These are phyloP conservation scores for Purpureocillium takamizusanense DNA, from an alignment of 2,329 filamentous ascomycete species.

Conservation along the genomic window DNA sequence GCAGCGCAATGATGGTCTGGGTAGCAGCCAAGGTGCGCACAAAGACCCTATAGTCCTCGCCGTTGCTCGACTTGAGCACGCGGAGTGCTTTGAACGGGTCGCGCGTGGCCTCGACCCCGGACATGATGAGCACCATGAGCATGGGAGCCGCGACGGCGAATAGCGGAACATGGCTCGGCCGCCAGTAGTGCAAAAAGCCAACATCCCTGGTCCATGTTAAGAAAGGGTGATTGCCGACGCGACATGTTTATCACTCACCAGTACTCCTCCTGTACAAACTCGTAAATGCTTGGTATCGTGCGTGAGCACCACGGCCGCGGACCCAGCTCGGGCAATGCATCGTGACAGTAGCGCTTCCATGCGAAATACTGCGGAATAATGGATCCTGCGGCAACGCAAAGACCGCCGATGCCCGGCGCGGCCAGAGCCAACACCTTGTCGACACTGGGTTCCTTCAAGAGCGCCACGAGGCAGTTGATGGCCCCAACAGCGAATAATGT, in stretches of 20 bases:
- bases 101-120: conserved; percentile 36
- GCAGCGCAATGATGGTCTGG: conserved; percentile 61
- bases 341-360: conserved; percentile 60
- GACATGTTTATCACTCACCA: conserved; percentile 51
- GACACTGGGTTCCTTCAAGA: conserved; percentile 17
- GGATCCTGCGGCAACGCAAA: conserved; percentile 58
- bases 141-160: conserved; percentile 79
- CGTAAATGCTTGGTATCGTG: conserved; percentile 77
- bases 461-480: conserved; percentile 24
- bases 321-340: conserved; percentile 13
- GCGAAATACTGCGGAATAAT: conserved; percentile 66
- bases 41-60: conserved; percentile 17
- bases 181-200: conserved; percentile 89
- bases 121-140: conserved; percentile 52
- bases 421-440: conserved; percentile 41
- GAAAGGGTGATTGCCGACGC: not conserved
- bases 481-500: conserved; percentile 61
- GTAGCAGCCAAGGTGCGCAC: conserved; percentile 55
- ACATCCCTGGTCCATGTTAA: conserved; percentile 56
- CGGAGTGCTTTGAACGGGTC: conserved; percentile 9
- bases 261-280: conserved; percentile 81
- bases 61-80: conserved; percentile 2
- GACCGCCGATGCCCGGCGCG: conserved; percentile 56
- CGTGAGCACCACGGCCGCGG: conserved; percentile 66
- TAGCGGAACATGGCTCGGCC: conserved; percentile 70